These are phyloP conservation scores for Conticribra guillardii DNA, from an alignment of 108 stramenopile genomes.

Conservation along the genomic window DNA sequence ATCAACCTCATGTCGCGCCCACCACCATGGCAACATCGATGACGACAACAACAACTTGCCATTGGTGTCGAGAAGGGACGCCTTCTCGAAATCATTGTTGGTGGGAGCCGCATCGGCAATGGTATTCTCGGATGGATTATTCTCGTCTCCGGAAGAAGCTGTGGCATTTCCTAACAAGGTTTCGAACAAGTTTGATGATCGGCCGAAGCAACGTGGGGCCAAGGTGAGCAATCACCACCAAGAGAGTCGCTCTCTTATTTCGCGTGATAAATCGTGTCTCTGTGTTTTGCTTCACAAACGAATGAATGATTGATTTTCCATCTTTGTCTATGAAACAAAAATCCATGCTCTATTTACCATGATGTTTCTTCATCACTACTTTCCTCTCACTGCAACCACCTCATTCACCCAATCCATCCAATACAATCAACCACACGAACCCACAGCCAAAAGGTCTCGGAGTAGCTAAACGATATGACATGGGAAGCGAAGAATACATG, in stretches of 20 bases:
- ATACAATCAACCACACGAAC: no score
- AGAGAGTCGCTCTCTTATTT: no score
- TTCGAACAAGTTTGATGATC: slow-evolving; percentile 77
- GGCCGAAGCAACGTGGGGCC: slow-evolving; percentile 82
- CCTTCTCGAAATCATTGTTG: slow-evolving; percentile 1
- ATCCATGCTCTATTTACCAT: no score
- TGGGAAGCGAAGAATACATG: slow-evolving; percentile 71
- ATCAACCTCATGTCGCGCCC: no score
- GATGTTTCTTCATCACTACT: neutral
- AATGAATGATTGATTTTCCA: neutral
- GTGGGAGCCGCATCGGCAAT: slow-evolving; percentile 5
- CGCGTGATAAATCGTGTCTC: no score
- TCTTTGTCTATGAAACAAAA: neutral
- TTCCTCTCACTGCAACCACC: neutral
- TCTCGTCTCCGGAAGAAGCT: slow-evolving; percentile 34
- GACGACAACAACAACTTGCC: no score
- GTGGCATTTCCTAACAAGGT: slow-evolving; percentile 82
- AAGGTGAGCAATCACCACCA: no score
- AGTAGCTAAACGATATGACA: slow-evolving; percentile 58
- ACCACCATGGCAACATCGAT: no score
- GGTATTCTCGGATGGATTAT: slow-evolving; percentile 4
- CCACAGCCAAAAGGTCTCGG: slow-evolving; percentile 83
- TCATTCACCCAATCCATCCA: slow-evolving; percentile 26
- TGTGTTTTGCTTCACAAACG: no score
- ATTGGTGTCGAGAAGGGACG: neutral